Base-by-base conservation (phyloP, 257 asterid genomes). In the Asclepias syriaca region DNA sequence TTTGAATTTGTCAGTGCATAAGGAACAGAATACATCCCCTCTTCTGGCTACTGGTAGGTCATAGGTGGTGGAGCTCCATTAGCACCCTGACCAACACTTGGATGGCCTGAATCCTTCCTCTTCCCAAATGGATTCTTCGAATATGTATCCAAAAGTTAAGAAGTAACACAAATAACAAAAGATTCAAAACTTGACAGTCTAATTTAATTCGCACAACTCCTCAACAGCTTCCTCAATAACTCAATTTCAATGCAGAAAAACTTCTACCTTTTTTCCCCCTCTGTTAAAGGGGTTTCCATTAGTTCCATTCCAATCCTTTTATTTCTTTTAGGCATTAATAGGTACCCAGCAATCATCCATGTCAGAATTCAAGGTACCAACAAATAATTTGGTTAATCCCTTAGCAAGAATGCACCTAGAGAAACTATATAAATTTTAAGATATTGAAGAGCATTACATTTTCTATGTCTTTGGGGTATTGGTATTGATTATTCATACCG, bases 71-170 rank as follows among this genome's bases (percentile, higher is more conserved):
- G 89, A 51, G 71, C 89, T 78, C 96, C 96, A 59, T 89, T 93
- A 76, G 82, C 82, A 74, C 70, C 73, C 15, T 88, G 86, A 51
- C 81, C 81, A 67, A 65, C 86, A 43, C 56, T 83, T 73, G 73
- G 82, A 81, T 87, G 72, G 81, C 59, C 66, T 5, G 70, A 82
- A 77, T 92, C 97, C 89, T 90, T 95, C 84, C 99, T 85, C 69
- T 76, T 90, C 66, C 99, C 99, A 29, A 95, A 95, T 72, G 99
- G 99, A 71, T 95, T 95, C 88, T 95, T 95, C n/a, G 99, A 95
- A 88, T 86, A 95, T 77, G 96, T 95, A 73, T 81, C 84, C 79
- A 71, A 75, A 71, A 14, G 93, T 95, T 84, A 95, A 92, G 97
- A 70, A 75, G 69, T 76, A 85, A 72, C 84, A 72, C 21, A 4